Conservation (phyloP, 352 stramenopile genomes). For the Pythium angustatum region DNA sequence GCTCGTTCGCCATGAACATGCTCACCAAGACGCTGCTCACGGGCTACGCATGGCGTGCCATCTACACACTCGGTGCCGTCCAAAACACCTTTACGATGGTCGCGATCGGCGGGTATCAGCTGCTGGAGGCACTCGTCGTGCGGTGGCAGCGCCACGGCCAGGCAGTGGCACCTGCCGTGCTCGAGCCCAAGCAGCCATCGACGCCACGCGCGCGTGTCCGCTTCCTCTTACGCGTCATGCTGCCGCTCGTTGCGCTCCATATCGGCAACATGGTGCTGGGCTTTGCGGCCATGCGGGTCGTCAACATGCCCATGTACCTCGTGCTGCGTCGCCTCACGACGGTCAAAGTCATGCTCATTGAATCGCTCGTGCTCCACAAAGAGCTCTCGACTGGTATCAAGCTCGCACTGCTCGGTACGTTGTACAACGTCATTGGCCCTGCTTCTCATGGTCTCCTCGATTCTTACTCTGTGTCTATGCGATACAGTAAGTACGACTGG, state of each 20-base stretch:
- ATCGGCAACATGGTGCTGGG: slow-evolving; percentile 66
- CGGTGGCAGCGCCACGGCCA: background rate
- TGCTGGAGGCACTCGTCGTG: slow-evolving; percentile 9
- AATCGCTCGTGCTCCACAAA: slow-evolving; percentile 73
- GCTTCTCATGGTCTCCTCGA: background rate
- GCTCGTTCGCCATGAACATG: slow-evolving; percentile 76
- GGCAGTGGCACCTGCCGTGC: background rate
- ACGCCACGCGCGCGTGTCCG: background rate
- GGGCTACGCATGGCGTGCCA: slow-evolving; percentile 53
- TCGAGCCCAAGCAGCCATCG: background rate
- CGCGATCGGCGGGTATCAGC: slow-evolving; percentile 37
- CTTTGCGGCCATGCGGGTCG: slow-evolving; percentile 61
- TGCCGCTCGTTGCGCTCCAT: slow-evolving; percentile 54
- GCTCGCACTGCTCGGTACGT: slow-evolving; percentile 55
- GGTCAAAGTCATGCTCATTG: slow-evolving; percentile 76
- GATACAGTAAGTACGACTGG: slow-evolving; percentile 54
- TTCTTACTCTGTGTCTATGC: background rate
- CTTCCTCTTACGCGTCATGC: slow-evolving; percentile 40
- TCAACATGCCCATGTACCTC: slow-evolving; percentile 78
- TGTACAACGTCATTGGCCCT: background rate
- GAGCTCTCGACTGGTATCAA: slow-evolving; percentile 53
- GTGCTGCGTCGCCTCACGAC: slow-evolving; percentile 72
- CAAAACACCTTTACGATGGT: slow-evolving; percentile 67
- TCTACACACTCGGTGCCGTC: slow-evolving; percentile 62
- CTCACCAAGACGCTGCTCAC: slow-evolving; percentile 74